Base-by-base conservation (phyloP, 768 basidiomycete genomes). In the Postia placenta region DNA sequence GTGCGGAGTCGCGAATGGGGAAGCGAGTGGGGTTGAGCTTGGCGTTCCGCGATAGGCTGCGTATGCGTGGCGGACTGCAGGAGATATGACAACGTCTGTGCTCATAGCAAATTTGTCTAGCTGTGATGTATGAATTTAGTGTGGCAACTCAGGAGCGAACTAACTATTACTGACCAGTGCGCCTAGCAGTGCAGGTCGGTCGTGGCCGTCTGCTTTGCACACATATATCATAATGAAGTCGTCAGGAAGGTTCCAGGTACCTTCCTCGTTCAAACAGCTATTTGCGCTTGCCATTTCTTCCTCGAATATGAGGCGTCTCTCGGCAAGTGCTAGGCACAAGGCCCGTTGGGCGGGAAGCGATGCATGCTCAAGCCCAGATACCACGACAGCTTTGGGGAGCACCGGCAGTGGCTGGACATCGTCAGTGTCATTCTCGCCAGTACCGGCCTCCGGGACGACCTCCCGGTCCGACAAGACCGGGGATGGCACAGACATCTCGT, bases 101-200 rank as follows among this genome's bases (percentile, higher is more conserved):
- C 86, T 90, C 76, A 92, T 81, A 2, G 87, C 74, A 61, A 92
- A 91, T 57, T 76, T 78, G 61, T 92, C 87, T 12, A 92, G 72
- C 87, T 90, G 57, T n/a, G 15, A 9, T 2, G 20, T 22, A n/a
- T 9, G 6, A 20, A 12, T 5, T 24, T 42, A 22, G 23, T 33
- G 20, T 37, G 12, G 26, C 36, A 36, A 9, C 17, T 5, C 42
- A 27, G 9, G 23, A 19, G 47, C 11, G 17, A 22, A 17, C n/a
- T 22, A 45, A 42, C 9, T 23, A 48, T 6, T 19, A 61, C 83
- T 54, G 62, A 89, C 88, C 63, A 91, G 64, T 55, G 69, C 74
- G 51, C 78, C 77, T 59, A 85, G 73, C 44, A 92, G 76, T 0
- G 69, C 62, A 0, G 90, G 88, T 49, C 83, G 69, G 61, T 89